A percentile compares a stretch with the other conserved stretches of the same genome.
phyloP scores from a whole-genome alignment of 768 basidiomycete species.

The Cyclocybe aegerita region DNA sequence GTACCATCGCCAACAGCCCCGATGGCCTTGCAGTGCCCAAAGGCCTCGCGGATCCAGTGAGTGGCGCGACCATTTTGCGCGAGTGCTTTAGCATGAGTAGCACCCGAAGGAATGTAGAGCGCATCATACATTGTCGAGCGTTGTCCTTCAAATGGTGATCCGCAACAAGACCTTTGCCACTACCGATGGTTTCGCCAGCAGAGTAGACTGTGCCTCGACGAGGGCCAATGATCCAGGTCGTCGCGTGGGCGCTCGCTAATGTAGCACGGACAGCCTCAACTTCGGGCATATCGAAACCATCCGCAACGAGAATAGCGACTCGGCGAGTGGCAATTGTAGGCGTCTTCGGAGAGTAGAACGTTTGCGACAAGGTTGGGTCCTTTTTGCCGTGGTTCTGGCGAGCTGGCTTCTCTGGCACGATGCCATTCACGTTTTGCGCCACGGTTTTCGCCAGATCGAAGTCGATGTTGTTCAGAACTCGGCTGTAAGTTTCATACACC shows the following conservation, averaged over 20 bases:
- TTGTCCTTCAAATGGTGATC: slow-evolving; percentile 77
- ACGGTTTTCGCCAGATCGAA: slow-evolving; percentile 69
- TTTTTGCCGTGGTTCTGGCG: slow-evolving; percentile 58
- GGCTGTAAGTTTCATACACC: slow-evolving; percentile 69
- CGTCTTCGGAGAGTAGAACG: slow-evolving; percentile 48
- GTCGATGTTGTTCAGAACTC: slow-evolving; percentile 71
- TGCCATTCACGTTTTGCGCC: slow-evolving; percentile 62
- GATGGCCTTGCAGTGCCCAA: slow-evolving; percentile 84
- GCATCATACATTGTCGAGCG: slow-evolving; percentile 87
- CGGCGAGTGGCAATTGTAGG: slow-evolving; percentile 66
- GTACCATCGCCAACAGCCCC: slow-evolving; percentile 71
- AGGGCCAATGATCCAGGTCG: slow-evolving; percentile 65
- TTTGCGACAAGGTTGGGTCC: slow-evolving; percentile 58
- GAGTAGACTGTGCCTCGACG: slow-evolving; percentile 56
- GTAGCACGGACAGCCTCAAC: slow-evolving; percentile 58
- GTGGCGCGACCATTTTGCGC: slow-evolving; percentile 63
- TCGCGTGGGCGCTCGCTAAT: slow-evolving; percentile 50
- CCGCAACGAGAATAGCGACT: slow-evolving; percentile 74
- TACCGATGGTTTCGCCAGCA: slow-evolving; percentile 23
- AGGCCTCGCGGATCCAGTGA: slow-evolving; percentile 86
- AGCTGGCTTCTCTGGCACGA: slow-evolving; percentile 50
- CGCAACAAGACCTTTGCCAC: slow-evolving; percentile 38
- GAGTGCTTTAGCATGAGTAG: slow-evolving; percentile 55
- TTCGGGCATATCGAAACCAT: slow-evolving; percentile 67
- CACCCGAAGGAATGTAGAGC: slow-evolving; percentile 73